Base-by-base conservation (phyloP, 257 asterid genomes). In the Solanum piurae region DNA sequence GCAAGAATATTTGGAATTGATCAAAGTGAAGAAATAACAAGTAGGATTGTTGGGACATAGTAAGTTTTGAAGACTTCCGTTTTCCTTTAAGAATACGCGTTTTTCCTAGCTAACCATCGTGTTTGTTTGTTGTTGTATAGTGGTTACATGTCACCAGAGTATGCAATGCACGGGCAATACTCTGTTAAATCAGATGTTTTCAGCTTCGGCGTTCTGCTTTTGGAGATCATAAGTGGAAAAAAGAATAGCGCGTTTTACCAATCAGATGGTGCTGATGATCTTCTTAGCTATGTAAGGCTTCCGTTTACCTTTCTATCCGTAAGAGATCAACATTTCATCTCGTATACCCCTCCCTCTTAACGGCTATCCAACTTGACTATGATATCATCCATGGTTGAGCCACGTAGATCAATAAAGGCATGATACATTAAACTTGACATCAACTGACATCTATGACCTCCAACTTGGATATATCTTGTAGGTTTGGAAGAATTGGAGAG, bases 401-500 rank as follows among this genome's bases (percentile, higher is more conserved):
- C 73, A 66, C 9, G 5, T 66, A 25, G 73, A 25, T 12, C 3
- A 66, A 66, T 66, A 66, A 25, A 58, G 2, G 12, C 66, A 58
- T 21, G 5, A 20, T 58, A 58, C 27, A 58, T 58, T 58, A 20
- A 64, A 25, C 72, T 23, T 62, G 29, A 10, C 25, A 60, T 60
- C 69, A 9, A 7, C 27, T 21, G 66, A 7, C 27, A 58, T 58
- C 27, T 58, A 58, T 58, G 27, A 58, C 66, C 27, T 58, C 27
- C 27, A 58, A 21, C 66, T 20, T 1, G 34, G 9, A 86, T 89
- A 29, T n/a, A 84, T 83, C 10, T 52, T 38, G 23, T 33, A 88
- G 92, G 91, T 86, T 21, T 91, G 92, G 92, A 87, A 55, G 55
- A 85, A 83, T 33, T 91, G 92, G 93, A 83, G 74, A 29, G 83